Evolutionary conservation across 352 stramenopile species (phyloP), one percentile per base, ranked within the genome.

Genomic region (Pythium sukuiense): DNA sequence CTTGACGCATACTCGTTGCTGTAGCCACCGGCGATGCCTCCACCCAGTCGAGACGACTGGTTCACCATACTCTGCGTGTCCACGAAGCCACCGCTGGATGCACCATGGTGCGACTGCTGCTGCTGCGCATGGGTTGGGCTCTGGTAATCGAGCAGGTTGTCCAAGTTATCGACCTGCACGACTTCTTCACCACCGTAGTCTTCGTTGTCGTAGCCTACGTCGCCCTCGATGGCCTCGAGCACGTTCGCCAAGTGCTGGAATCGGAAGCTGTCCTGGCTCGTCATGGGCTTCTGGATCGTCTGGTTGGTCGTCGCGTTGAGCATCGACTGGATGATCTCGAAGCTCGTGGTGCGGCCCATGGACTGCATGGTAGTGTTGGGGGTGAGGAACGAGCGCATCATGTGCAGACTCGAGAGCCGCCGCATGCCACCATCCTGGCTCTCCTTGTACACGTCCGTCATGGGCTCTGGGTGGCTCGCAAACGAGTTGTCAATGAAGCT

Each of bases 281-380:
- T 92, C 86, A 95, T 95, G 49, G 86, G 86, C 61, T 92, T 92
- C 56, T 95, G 86, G 60, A 95, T 92, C 18, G 80, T 84, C 55
- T 90, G 78, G 66, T 95, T 95, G 37, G 83, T 91, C 24, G 80
- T 93, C 16, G 86, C 84, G 56, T 92, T 95, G 30, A 95, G 79
- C 79, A 95, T 95, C 29, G 84, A 85, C 69, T 95, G 86, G 54
- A 95, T 92, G 59, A 95, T 91, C 67, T 95, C 86, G 39, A 95
- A 95, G 63, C 86, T 95, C 37, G 85, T 95, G 0, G 85, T 95
- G 35, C 86, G 83, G 1, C 83, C 45, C 85, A 93, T 87, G 3
- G 67, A 63, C 46, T 71, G 68, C 20, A 41, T 53, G 16, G 58
- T 70, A 24, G 55, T 56, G 55, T 69, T 76, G 1, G 78, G 72